phyloP scores from a whole-genome alignment of 1,284 basidiomycete genomes.

The Cystobasidium sp. region DNA sequence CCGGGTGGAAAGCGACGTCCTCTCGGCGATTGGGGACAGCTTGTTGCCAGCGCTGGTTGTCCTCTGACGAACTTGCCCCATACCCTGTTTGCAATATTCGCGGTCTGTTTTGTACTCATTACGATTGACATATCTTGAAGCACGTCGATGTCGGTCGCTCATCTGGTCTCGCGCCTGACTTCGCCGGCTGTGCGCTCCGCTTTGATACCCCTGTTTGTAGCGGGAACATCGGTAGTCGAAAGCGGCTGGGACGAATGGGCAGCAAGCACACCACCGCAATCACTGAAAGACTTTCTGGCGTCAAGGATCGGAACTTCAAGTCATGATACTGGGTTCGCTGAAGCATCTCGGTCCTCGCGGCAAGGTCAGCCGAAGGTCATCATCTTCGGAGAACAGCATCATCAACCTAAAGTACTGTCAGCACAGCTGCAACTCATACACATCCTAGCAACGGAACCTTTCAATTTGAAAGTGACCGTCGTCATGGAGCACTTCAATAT shows the following conservation, averaged over 20 bases:
- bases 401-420: conserved; percentile 37
- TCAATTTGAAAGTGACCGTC: conserved; percentile 32
- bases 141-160: conserved; percentile 2
- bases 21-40: no score
- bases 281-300: conserved; percentile 12
- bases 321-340: neutral
- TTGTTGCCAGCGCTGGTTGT: no score
- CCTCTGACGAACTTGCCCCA: no score
- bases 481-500: conserved; percentile 44
- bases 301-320: neutral
- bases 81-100: no score
- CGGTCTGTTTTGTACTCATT: no score
- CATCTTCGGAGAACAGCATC: conserved; percentile 42
- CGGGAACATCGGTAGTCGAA: conserved; percentile 1
- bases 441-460: conserved; percentile 1
- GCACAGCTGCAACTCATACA: conserved; percentile 36
- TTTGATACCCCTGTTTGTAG: conserved; percentile 5
- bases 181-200: conserved; percentile 11
- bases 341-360: neutral
- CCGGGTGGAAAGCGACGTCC: no score
- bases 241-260: conserved; percentile 5
- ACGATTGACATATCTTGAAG: neutral
- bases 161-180: conserved; percentile 20
- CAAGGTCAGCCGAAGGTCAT: neutral
- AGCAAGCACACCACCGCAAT: neutral